Evolutionary conservation across 192 early-diverging fungal genomes (phyloP).

Genomic region (Coemansia sp.): DNA sequence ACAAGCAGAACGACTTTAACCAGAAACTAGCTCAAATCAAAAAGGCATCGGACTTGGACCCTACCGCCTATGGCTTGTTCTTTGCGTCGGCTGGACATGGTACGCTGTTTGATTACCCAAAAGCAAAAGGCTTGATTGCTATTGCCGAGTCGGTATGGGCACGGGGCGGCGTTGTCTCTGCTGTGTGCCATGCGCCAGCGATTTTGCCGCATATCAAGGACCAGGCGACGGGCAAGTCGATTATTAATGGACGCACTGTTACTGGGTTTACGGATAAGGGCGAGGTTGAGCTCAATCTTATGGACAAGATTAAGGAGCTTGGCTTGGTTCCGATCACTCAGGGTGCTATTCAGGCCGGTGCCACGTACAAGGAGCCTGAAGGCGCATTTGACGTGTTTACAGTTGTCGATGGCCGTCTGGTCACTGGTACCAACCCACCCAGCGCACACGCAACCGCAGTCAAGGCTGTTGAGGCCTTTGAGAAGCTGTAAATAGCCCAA

Average conservation of each 20-base stretch:
- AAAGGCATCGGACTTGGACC: conserved; percentile 51
- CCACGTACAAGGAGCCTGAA: conserved; percentile 55
- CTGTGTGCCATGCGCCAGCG: conserved; percentile 65
- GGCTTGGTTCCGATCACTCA: conserved; percentile 44
- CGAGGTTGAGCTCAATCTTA: conserved; percentile 54
- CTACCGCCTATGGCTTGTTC: conserved; percentile 53
- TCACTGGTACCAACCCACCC: conserved; percentile 71
- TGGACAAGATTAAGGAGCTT: conserved; percentile 35
- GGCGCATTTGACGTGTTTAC: conserved; percentile 51
- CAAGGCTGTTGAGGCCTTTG: conserved; percentile 42
- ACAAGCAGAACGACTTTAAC: conserved; percentile 44
- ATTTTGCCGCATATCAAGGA: conserved; percentile 63
- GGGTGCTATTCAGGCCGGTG: conserved; percentile 54
- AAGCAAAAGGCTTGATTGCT: conserved; percentile 36
- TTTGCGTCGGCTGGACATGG: conserved; percentile 58
- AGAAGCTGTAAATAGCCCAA: conserved; percentile 5
- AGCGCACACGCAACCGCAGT: conserved; percentile 55
- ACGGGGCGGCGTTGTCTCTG: conserved; percentile 55
- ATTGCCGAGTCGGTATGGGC: conserved; percentile 57
- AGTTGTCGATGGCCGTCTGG: conserved; percentile 61
- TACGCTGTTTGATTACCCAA: conserved; percentile 57
- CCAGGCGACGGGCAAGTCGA: conserved; percentile 51
- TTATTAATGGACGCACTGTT: conserved; percentile 62
- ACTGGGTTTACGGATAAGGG: conserved; percentile 74
- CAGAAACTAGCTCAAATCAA: conserved; percentile 41